These are phyloP conservation scores for Gymnopilus junonius DNA, from an alignment of 768 basidiomycete genomes.

Conservation along the genomic window DNA sequence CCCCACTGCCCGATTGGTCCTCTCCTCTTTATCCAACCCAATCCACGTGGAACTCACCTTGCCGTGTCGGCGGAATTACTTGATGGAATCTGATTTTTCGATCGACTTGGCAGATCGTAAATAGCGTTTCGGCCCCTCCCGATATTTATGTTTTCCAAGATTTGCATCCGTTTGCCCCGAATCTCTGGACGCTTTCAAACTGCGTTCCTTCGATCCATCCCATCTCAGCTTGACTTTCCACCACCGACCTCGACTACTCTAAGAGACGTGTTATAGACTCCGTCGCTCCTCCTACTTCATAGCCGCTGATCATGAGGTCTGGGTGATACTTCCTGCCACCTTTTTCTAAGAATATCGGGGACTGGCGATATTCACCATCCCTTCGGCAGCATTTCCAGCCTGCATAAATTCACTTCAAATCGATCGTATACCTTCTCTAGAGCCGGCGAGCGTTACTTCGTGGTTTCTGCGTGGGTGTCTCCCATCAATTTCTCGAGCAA, in stretches of 20 bases:
- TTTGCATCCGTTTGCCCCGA: slow-evolving; percentile 15
- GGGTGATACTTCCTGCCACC: neutral
- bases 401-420: neutral
- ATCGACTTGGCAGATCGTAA: slow-evolving; percentile 16
- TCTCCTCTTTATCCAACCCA: slow-evolving; percentile 18
- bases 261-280: slow-evolving; percentile 1
- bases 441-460: neutral
- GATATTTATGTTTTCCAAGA: slow-evolving; percentile 17
- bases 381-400: slow-evolving; percentile 5
- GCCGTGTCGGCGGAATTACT: slow-evolving; percentile 51
- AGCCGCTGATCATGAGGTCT: neutral
- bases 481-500: neutral
- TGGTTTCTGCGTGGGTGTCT: neutral
- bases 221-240: neutral
- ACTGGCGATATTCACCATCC: neutral
- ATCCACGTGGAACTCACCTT: slow-evolving; percentile 43
- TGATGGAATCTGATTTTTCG: slow-evolving; percentile 31
- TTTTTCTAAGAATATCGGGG: neutral
- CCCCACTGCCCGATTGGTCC: slow-evolving; percentile 53
- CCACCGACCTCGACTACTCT: neutral
- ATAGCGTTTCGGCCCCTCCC: slow-evolving; percentile 16
- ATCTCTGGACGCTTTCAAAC: slow-evolving; percentile 7
- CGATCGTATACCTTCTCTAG: neutral
- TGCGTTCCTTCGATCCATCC: slow-evolving; percentile 12
- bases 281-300: neutral